Conservation (phyloP, 2,329 filamentous ascomycete species). For the Grosmannia clavigera region DNA sequence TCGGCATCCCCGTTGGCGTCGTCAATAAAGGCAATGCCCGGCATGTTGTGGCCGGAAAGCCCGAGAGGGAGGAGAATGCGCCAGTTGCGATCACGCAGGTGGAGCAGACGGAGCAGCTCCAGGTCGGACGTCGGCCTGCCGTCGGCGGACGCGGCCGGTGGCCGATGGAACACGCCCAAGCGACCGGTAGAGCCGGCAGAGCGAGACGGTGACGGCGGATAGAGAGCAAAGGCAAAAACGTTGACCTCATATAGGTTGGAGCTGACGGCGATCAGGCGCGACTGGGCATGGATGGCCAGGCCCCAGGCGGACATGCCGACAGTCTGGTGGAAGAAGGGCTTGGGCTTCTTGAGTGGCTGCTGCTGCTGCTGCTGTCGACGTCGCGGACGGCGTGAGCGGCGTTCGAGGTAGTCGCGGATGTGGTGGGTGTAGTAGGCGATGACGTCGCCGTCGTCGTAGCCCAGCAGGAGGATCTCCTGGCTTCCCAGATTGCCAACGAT, state of each 20-base stretch:
- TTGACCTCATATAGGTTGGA: conserved; percentile 53
- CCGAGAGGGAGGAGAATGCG: conserved; percentile 34
- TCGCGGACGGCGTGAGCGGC: conserved; percentile 5
- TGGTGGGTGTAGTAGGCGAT: conserved; percentile 53
- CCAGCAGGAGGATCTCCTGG: conserved; percentile 55
- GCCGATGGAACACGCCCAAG: conserved; percentile 12
- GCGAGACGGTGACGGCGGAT: neutral
- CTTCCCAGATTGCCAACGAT: conserved; percentile 56
- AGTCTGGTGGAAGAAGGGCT: conserved; percentile 59
- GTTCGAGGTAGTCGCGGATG: conserved; percentile 31
- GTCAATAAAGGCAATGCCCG: conserved; percentile 38
- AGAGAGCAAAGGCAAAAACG: conserved; percentile 36
- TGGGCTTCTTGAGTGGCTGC: neutral
- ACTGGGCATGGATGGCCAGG: conserved; percentile 64
- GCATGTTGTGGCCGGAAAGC: conserved; percentile 31
- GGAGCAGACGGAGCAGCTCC: conserved; percentile 18
- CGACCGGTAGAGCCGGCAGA: neutral
- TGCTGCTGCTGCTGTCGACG: neutral
- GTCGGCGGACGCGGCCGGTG: neutral
- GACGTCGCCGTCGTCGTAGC: conserved; percentile 66
- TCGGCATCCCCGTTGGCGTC: conserved; percentile 33
- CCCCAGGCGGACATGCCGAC: conserved; percentile 81
- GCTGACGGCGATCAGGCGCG: conserved; percentile 76
- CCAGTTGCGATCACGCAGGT: conserved; percentile 33
- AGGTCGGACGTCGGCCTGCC: conserved; percentile 7